A percentile compares a stretch with the other conserved stretches of the same genome.
Conservation (phyloP, 2,329 filamentous ascomycete genomes). For the Cephalotrichum gorgonifer region DNA sequence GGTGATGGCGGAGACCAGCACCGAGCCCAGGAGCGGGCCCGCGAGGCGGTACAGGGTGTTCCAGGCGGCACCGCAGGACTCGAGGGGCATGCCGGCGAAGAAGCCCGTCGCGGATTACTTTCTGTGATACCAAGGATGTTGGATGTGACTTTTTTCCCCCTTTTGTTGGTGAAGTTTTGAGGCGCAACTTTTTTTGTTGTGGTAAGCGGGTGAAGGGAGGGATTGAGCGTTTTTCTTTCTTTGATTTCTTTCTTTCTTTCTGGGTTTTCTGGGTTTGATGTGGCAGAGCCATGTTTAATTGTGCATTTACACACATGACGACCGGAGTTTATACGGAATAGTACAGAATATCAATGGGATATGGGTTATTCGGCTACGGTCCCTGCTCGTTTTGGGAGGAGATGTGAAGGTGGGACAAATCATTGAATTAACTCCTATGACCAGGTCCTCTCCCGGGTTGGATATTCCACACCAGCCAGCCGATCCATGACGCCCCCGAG, state of each 20-base stretch:
- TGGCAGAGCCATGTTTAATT: not conserved
- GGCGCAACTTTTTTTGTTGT: not conserved
- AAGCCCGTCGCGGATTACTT: conserved; percentile 98
- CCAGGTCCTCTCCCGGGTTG: not conserved
- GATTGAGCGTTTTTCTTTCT: not conserved
- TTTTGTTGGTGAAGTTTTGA: not conserved
- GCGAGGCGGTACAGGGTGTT: conserved; percentile 90
- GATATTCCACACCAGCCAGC: not conserved
- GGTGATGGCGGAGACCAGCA: conserved; percentile 36
- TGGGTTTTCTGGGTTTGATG: no score
- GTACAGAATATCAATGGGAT: not conserved
- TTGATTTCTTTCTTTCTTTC: no score
- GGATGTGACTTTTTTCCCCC: not conserved
- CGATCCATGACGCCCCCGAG: not conserved
- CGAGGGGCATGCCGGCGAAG: conserved; percentile 95
- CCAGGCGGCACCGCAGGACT: conserved; percentile 92
- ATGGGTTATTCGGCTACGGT: not conserved
- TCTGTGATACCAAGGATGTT: conserved; percentile 39
- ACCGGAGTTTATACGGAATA: not conserved
- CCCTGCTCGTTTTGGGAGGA: no score
- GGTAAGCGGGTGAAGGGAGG: not conserved
- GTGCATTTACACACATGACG: not conserved
- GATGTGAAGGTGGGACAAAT: not conserved
- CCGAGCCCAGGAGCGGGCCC: conserved; percentile 50
- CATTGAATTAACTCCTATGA: no score